Conservation (phyloP, 2,329 filamentous ascomycete genomes). For the Eutypa lata region DNA sequence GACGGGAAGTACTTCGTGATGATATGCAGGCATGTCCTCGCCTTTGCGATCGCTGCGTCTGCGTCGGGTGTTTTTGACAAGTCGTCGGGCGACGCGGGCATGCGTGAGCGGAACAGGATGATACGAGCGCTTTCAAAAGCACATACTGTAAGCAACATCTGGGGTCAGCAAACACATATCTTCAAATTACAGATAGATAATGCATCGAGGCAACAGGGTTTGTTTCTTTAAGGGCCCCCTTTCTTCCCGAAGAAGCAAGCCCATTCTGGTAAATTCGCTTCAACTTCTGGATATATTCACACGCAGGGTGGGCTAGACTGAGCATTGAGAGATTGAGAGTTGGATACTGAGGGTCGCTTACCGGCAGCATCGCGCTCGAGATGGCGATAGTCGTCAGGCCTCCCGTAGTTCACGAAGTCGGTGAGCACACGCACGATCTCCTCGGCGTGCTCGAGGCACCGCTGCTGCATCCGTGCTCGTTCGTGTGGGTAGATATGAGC, state of each 20-base stretch:
- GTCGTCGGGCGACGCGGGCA: neutral
- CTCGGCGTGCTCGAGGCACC: slow-evolving; percentile 36
- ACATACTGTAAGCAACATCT: slow-evolving; percentile 31
- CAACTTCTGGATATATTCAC: too few relatives aligned
- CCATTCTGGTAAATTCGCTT: too few relatives aligned
- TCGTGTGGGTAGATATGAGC: slow-evolving; percentile 24
- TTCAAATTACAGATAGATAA: too few relatives aligned
- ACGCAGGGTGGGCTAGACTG: too few relatives aligned
- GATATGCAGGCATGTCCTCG: slow-evolving; percentile 23
- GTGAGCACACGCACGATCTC: slow-evolving; percentile 34
- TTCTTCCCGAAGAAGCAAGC: too few relatives aligned
- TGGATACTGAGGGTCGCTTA: too few relatives aligned
- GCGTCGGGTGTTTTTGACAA: slow-evolving; percentile 14
- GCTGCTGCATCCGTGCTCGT: slow-evolving; percentile 26
- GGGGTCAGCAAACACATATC: too few relatives aligned
- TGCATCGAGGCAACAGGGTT: too few relatives aligned
- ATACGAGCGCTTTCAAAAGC: slow-evolving; percentile 39
- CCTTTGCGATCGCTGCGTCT: slow-evolving; percentile 22
- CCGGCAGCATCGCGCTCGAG: slow-evolving; percentile 37
- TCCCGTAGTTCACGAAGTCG: slow-evolving; percentile 23
- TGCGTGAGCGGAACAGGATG: slow-evolving; percentile 30
- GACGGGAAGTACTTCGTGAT: slow-evolving; percentile 24
- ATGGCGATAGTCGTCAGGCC: slow-evolving; percentile 19
- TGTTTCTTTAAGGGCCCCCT: too few relatives aligned
- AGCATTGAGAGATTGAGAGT: too few relatives aligned